Evolutionary conservation across 768 basidiomycete species (phyloP).

Genomic region (Termitomyces bulborhizus): DNA sequence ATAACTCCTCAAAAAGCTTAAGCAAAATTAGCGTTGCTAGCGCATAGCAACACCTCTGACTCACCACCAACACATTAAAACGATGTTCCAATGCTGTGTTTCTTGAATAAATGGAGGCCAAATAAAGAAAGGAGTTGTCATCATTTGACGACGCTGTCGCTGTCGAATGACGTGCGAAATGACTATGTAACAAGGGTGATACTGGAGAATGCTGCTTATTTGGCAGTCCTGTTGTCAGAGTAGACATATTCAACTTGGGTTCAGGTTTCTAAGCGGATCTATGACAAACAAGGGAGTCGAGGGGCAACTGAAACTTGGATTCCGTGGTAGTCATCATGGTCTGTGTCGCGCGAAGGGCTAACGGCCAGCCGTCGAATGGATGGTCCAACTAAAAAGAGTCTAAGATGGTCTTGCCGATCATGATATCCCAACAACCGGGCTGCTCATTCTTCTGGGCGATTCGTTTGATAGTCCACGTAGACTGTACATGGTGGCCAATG

Average conservation of each 20-base stretch:
- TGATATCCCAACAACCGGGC: neutral
- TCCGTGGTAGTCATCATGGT: constrained; percentile 11
- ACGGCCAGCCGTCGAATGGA: neutral
- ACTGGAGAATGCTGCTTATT: constrained; percentile 6
- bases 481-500: too few relatives aligned
- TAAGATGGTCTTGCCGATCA: neutral
- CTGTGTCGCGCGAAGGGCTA: neutral
- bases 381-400: neutral
- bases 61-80: too few relatives aligned
- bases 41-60: too few relatives aligned
- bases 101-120: constrained; percentile 19
- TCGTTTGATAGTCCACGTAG: too few relatives aligned
- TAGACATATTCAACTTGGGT: constrained; percentile 4
- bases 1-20: too few relatives aligned
- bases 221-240: constrained; percentile 4
- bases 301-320: constrained; percentile 39
- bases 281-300: constrained; percentile 49
- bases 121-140: constrained; percentile 29
- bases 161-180: constrained; percentile 35
- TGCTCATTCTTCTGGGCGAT: too few relatives aligned
- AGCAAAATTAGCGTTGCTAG: too few relatives aligned
- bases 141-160: constrained; percentile 34
- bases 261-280: constrained; percentile 41
- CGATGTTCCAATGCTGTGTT: constrained; percentile 24
- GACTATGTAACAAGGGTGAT: constrained; percentile 44